These are phyloP conservation scores for Jatropha podagrica DNA, from an alignment of 441 rosid genomes.

Conservation along the genomic window DNA sequence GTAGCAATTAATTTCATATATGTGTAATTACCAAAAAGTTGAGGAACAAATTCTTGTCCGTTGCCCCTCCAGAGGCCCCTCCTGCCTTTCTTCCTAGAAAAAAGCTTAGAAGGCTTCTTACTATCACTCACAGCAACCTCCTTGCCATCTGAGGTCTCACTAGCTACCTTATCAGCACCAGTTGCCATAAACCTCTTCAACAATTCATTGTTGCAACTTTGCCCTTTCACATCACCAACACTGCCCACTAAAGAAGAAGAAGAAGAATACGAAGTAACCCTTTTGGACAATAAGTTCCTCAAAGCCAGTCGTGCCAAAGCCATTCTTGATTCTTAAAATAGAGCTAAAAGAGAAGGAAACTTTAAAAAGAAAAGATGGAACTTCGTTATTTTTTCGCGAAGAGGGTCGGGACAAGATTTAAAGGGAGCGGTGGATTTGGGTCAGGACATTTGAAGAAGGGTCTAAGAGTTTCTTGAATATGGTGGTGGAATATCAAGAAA, in stretches of 20 bases:
- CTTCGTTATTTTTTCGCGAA: neutral
- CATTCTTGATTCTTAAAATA: conserved; percentile 32
- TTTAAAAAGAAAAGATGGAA: neutral
- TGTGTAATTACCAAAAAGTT: conserved; percentile 40
- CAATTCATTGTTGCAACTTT: conserved; percentile 29
- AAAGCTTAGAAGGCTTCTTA: conserved; percentile 41
- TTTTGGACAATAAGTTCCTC: conserved; percentile 50
- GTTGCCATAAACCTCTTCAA: conserved; percentile 50
- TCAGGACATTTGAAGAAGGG: conserved; percentile 21
- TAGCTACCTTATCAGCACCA: conserved; percentile 19
- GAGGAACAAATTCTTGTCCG: conserved; percentile 46
- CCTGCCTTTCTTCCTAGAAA: conserved; percentile 52
- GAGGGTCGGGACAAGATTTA: neutral
- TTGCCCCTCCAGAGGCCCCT: conserved; percentile 57
- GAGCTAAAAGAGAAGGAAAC: neutral
- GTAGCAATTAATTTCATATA: too few species aligned
- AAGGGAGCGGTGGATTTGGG: neutral
- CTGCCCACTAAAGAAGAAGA: conserved; percentile 17
- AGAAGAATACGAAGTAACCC: conserved; percentile 31
- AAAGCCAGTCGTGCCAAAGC: conserved; percentile 64
- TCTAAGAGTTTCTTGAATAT: conserved; percentile 30
- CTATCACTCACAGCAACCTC: conserved; percentile 48
- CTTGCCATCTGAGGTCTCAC: conserved; percentile 39
- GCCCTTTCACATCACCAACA: conserved; percentile 25
- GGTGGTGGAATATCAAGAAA: neutral